Evolutionary conservation across 2,329 filamentous ascomycete species (phyloP), one percentile per base, ranked within the genome.

Genomic region (Aspergillus niger): DNA sequence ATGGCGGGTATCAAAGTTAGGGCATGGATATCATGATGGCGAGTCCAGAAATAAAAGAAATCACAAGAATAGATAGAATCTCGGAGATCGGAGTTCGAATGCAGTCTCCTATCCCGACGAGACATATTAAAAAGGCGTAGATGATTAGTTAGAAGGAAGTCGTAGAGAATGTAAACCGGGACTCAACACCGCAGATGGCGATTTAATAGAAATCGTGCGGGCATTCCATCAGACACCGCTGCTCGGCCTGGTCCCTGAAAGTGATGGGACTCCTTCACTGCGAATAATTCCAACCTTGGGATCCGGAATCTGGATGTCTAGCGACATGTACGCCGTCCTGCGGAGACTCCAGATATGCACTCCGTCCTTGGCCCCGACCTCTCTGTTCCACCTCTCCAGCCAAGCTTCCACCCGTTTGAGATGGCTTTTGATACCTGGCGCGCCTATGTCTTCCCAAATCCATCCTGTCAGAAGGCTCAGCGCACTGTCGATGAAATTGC

Each of bases 381-480:
- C 86, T 8, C 75, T 73, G 74, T 99, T 99, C 93, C 94, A 97
- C 61, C 87, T 83, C 65, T 96, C 90, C 57, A 99, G 85, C 87
- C 91, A 97, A 39, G 75, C 76, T 77, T 99, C 95, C 17, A 97
- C 79, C 8, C 79, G 82, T 58, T 82, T 84, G 49, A 97, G 75
- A 58, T 88, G 84, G 22, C 82, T 80, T 79, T 98, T 98, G 61
- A 90, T 85, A 8, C 84, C 87, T 3, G 91, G 91, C 38, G 91
- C 78, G 1, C 94, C 92, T 22, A 94, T 70, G 72, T 98, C 94
- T 61, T 99, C 95, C 92, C 92, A 98, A 36, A 98, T 71, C 91
- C 93, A 99, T 22, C 94, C 91, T 0, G 95, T 98, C 36, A 92
- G 77, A 4, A 96, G 81, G 2, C 94, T 92, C 67, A 98, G 74